Conservation (phyloP, 352 stramenopile genomes). For the Pythium dissotocum region DNA sequence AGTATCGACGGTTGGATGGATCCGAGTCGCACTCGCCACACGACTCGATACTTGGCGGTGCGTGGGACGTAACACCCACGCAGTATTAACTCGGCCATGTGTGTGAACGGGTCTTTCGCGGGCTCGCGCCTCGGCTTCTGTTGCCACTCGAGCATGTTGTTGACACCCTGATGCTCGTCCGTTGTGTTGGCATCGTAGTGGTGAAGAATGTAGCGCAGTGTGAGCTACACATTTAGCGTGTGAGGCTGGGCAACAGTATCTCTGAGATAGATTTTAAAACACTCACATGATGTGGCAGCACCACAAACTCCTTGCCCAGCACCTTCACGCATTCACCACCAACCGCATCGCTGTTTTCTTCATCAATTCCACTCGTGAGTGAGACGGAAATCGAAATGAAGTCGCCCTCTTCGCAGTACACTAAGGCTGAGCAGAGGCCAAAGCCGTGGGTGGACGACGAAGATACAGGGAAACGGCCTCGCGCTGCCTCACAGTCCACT, state of each 20-base stretch:
- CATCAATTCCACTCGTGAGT: not conserved
- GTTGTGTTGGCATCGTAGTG: conserved; percentile 3
- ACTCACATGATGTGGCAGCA: conserved; percentile 15
- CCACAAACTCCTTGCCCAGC: conserved; percentile 14
- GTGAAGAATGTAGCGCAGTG: conserved; percentile 4
- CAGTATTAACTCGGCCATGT: not conserved
- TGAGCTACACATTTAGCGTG: conserved; percentile 5
- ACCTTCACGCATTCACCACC: conserved; percentile 4
- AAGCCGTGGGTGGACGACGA: not conserved
- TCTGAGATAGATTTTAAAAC: not conserved
- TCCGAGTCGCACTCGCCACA: conserved; percentile 17
- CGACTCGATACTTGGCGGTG: conserved; percentile 10
- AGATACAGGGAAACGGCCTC: not conserved
- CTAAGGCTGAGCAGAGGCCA: conserved; percentile 9
- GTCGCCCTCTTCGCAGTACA: conserved; percentile 24
- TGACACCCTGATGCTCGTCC: not conserved
- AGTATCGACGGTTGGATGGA: not conserved
- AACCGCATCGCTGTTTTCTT: not conserved
- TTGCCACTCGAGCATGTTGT: conserved; percentile 7
- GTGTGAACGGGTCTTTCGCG: not conserved
- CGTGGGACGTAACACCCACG: conserved; percentile 8
- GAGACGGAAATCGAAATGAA: not conserved
- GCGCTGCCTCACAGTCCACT: conserved; percentile 8
- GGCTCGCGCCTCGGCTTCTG: not conserved
- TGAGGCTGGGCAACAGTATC: no score